These are phyloP conservation scores for Mimosa bimucronata DNA, from an alignment of 306 rosid species.

Conservation along the genomic window DNA sequence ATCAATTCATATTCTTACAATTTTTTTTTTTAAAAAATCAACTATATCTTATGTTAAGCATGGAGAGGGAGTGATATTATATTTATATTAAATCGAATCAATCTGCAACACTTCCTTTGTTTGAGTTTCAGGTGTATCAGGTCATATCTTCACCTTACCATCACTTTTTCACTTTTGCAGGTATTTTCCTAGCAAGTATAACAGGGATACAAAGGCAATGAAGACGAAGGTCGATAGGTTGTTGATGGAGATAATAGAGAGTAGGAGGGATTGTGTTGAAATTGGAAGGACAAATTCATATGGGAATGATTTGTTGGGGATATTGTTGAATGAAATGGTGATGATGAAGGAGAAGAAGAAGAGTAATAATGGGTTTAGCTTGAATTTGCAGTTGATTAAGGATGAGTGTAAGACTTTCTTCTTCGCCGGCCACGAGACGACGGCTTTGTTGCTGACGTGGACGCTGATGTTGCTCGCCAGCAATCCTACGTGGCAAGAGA, in stretches of 20 bases:
- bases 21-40: no score
- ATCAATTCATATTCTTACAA: no score
- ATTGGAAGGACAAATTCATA: constrained; percentile 76
- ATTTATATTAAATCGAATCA: no score
- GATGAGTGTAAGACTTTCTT: constrained; percentile 98
- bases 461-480: constrained; percentile 82
- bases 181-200: constrained; percentile 87
- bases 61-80: no score
- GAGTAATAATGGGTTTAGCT: constrained; percentile 49
- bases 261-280: constrained; percentile 82
- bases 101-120: no score
- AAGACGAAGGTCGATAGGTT: constrained; percentile 84
- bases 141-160: no score
- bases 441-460: constrained; percentile 92
- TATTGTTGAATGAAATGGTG: constrained; percentile 80
- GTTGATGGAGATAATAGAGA: constrained; percentile 87
- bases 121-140: no score
- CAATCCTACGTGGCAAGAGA: constrained; percentile 80
- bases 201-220: constrained; percentile 80
- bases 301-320: constrained; percentile 87
- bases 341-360: constrained; percentile 49
- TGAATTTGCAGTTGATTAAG: constrained; percentile 74
- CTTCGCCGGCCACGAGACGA: constrained; percentile 97
- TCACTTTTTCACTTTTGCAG: constrained; percentile 30
- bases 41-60: no score